Conservation (phyloP, 805 yeast species). For the Candida multigemmis region DNA sequence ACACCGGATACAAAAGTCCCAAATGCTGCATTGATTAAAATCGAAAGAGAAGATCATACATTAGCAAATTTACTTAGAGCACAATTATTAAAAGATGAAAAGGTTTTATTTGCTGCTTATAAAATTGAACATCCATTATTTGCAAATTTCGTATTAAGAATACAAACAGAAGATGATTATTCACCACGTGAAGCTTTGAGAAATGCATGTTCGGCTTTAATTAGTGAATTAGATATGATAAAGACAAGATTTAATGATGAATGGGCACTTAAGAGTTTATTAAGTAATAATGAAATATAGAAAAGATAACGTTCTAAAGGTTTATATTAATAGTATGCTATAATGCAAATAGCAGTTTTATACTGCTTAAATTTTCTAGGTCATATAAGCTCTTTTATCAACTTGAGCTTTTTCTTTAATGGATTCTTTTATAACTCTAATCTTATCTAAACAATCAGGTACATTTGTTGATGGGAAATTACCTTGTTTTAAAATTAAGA, state of each 20-base stretch:
- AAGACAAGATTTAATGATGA: slow-evolving; percentile 79
- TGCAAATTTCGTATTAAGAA: slow-evolving; percentile 88
- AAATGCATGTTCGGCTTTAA: slow-evolving; percentile 80
- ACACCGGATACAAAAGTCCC: slow-evolving; percentile 94
- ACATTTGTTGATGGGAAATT: slow-evolving; percentile 30
- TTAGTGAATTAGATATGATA: slow-evolving; percentile 67
- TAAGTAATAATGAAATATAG: slow-evolving; percentile 34
- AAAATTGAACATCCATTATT: slow-evolving; percentile 97
- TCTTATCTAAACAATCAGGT: slow-evolving; percentile 34
- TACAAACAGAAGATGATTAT: slow-evolving; percentile 94
- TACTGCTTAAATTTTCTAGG: too few species aligned
- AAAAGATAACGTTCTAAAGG: too few species aligned
- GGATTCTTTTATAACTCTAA: slow-evolving; percentile 52
- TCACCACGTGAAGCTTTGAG: slow-evolving; percentile 84
- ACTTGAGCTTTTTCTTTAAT: slow-evolving; percentile 33
- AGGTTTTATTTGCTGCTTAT: slow-evolving; percentile 94
- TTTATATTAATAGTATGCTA: too few species aligned
- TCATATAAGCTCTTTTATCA: too few species aligned
- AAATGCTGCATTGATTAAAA: slow-evolving; percentile 84
- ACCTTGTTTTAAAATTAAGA: slow-evolving; percentile 31
- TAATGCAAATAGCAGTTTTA: too few species aligned
- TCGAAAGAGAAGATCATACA: slow-evolving; percentile 97
- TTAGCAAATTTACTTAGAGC: slow-evolving; percentile 83
- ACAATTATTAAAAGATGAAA: slow-evolving; percentile 75
- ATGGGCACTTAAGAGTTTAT: slow-evolving; percentile 81